phyloP scores from a whole-genome alignment of 2,329 filamentous ascomycete genomes.

The Tolypocladium nubicola region DNA sequence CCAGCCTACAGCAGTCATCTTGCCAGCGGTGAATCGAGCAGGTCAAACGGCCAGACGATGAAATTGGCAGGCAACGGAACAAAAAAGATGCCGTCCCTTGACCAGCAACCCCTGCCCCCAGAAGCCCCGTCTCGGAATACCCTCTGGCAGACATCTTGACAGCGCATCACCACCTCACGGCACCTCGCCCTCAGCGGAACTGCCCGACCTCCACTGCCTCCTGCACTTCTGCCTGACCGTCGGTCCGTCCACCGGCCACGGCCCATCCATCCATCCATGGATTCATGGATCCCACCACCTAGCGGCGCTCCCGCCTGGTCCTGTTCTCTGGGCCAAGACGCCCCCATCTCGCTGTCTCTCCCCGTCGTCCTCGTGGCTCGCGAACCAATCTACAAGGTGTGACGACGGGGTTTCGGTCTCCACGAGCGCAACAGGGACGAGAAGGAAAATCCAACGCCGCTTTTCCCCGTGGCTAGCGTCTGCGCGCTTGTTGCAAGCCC shows the following conservation, averaged over 20 bases:
- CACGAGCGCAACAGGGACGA: slow-evolving; percentile 3
- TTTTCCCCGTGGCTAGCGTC: slow-evolving; percentile 18
- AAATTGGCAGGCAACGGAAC: background rate
- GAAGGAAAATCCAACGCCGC: slow-evolving; percentile 11
- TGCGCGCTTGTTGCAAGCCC: slow-evolving; percentile 16
- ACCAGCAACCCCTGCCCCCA: background rate
- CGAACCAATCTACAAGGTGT: background rate
- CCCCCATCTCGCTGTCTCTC: background rate
- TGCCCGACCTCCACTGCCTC: slow-evolving; percentile 15
- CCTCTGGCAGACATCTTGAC: slow-evolving; percentile 30
- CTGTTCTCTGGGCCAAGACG: slow-evolving; percentile 2
- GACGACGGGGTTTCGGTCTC: background rate
- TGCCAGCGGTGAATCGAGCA: background rate
- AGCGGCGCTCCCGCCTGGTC: background rate
- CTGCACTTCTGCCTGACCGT: slow-evolving; percentile 8
- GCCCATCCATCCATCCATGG: slow-evolving; percentile 9
- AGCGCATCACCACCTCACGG: slow-evolving; percentile 33
- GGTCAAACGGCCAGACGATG: background rate
- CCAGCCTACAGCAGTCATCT: background rate
- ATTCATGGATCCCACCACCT: slow-evolving; percentile 3
- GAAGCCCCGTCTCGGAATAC: slow-evolving; percentile 13
- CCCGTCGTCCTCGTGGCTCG: background rate
- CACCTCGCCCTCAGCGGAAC: slow-evolving; percentile 2
- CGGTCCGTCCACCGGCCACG: slow-evolving; percentile 1
- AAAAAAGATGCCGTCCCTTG: background rate